A percentile compares a stretch with the other conserved stretches of the same genome.
These are phyloP conservation scores for Candida schatavii DNA, from an alignment of 805 yeast species.

Conservation along the genomic window DNA sequence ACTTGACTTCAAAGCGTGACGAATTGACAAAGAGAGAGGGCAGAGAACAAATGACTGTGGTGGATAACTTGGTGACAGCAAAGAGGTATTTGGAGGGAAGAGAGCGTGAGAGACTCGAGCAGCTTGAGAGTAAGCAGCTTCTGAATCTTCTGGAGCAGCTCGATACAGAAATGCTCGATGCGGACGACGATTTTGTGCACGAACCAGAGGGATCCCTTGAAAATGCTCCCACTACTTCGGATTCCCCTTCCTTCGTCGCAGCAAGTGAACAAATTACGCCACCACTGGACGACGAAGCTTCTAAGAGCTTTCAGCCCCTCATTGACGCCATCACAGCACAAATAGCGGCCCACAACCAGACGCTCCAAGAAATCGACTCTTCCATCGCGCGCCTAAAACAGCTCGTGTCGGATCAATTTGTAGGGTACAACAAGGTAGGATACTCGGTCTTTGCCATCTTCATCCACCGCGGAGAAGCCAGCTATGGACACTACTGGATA, in stretches of 20 bases:
- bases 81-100: slow-evolving; percentile 52
- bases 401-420: slow-evolving; percentile 59
- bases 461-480: slow-evolving; percentile 93
- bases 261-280: not conserved
- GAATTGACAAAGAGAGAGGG: slow-evolving; percentile 35
- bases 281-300: not conserved
- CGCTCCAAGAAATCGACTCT: slow-evolving; percentile 40
- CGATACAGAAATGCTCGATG: not conserved
- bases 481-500: slow-evolving; percentile 96
- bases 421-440: slow-evolving; percentile 58
- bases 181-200: not conserved
- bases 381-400: slow-evolving; percentile 44
- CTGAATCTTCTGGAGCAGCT: not conserved
- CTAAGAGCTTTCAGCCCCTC: not conserved
- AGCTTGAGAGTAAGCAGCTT: not conserved
- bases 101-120: not conserved
- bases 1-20: slow-evolving; percentile 42
- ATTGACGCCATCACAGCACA: slow-evolving; percentile 47
- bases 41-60: slow-evolving; percentile 20
- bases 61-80: slow-evolving; percentile 51
- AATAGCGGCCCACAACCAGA: slow-evolving; percentile 45
- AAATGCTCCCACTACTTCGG: not conserved
- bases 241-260: not conserved
- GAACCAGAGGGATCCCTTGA: not conserved
- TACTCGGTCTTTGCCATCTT: slow-evolving; percentile 88